Percentiles rank a stretch among this genome's conserved stretches.
Conservation (phyloP, 1,139 yeast genomes). For the Yamadazyma dendronema region DNA sequence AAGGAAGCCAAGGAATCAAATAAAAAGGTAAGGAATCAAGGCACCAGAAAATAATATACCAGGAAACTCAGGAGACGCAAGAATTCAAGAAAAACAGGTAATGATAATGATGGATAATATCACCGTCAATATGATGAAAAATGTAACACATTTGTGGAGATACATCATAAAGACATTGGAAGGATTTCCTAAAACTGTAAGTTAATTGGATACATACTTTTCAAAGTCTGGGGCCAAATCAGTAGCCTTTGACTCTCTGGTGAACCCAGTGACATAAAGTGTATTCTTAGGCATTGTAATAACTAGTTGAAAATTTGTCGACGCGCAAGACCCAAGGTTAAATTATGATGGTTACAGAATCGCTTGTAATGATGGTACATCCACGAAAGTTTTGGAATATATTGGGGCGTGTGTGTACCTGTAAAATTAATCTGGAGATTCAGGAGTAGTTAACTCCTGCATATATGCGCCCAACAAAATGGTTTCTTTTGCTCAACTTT, state of each 20-base stretch:
- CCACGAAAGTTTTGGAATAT: too few relatives aligned
- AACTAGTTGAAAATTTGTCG: neutral
- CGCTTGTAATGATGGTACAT: neutral
- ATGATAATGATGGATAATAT: neutral
- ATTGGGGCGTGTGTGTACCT: too few relatives aligned
- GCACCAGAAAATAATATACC: slow-evolving; percentile 3
- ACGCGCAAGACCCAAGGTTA: neutral
- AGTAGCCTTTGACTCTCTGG: slow-evolving; percentile 58
- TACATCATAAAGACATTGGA: slow-evolving; percentile 1
- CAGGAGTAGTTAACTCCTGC: too few relatives aligned
- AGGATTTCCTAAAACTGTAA: slow-evolving; percentile 1
- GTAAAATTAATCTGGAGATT: too few relatives aligned
- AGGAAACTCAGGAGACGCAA: slow-evolving; percentile 8
- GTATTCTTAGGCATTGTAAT: slow-evolving; percentile 51
- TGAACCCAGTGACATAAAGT: slow-evolving; percentile 62
- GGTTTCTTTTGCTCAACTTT: slow-evolving; percentile 7
- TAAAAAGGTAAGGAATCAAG: too few relatives aligned
- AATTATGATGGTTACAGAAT: neutral
- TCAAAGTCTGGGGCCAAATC: slow-evolving; percentile 70
- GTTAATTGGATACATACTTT: slow-evolving; percentile 45
- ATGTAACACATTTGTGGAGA: too few relatives aligned
- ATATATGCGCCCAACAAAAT: slow-evolving; percentile 6
- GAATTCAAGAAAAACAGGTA: slow-evolving; percentile 6
- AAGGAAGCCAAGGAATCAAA: too few relatives aligned
- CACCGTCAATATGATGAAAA: neutral